Base-by-base conservation (phyloP, 1,284 basidiomycete species). In the Cerrena zonata region DNA sequence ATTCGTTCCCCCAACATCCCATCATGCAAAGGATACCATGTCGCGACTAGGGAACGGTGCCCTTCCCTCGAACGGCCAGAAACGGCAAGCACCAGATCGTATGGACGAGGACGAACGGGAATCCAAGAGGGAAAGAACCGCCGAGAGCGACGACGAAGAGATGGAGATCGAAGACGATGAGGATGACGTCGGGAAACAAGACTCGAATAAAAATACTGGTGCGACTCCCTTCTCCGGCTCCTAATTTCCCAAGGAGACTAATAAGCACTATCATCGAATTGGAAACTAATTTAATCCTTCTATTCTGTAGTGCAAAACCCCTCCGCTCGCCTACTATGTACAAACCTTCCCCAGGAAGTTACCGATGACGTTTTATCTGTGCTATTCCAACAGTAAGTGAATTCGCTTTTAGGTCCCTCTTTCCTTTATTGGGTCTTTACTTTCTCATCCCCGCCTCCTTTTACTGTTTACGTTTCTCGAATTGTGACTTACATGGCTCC, bases 121-220 rank as follows among this genome's bases (percentile, higher is more conserved):
- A 25, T 58, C 75, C 12, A 90, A 90, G 64, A 79, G 84, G 53
- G 89, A 89, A 64, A 87, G 80, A 59, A 70, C 75, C 37, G 80
- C 84, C 48, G 82, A 79, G 45, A 82, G 83, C 41, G 72, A 72
- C 34, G 86, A 83, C 54, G 87, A 88, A 61, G 91, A 90, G 65
- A 89, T 90, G 82, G 88, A 91, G 65, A 88, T 92, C 61, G 86
- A 89, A 53, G 84, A 89, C 43, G 84, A 89, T 45, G 86, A 89
- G 30, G 86, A 87, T 48, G 54, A 51, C 23, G 59, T 54, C 26
- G 47, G 57, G 30, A 65, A 58, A 49, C 55, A 58, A 45, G 46
- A 46, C 36, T 48, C 49, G 27, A 40, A 53, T 56, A 24, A 26
- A 52, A 34, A 34, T 34, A 34, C 30, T 15, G 30, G 30, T 34